A percentile compares a stretch with the other conserved stretches of the same genome.
phyloP scores from a whole-genome alignment of 2,329 filamentous ascomycete species.

The Hysterium pulicare region DNA sequence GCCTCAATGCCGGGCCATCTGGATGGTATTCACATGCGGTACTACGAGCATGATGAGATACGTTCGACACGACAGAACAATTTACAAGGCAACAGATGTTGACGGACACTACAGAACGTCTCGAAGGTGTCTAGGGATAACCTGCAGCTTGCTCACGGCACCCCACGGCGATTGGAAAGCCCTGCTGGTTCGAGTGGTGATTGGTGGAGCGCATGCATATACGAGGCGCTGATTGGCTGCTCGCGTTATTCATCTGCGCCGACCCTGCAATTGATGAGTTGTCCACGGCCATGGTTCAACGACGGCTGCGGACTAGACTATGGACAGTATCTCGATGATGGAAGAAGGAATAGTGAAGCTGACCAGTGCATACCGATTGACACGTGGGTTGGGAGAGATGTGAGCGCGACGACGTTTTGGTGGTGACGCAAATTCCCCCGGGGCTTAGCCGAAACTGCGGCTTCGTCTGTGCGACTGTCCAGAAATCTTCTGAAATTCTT shows the following conservation, averaged over 20 bases:
- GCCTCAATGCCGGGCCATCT: slow-evolving; percentile 9
- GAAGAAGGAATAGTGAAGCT: slow-evolving; percentile 20
- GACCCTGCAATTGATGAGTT: slow-evolving; percentile 31
- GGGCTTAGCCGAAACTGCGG: no score
- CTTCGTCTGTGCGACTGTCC: no score
- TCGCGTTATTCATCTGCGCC: slow-evolving; percentile 5
- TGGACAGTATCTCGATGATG: no score
- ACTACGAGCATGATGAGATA: not conserved
- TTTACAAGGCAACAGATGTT: no score
- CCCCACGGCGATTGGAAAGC: slow-evolving; percentile 13
- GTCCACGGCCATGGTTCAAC: slow-evolving; percentile 17
- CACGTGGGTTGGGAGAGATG: slow-evolving; percentile 10
- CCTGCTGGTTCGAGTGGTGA: slow-evolving; percentile 9
- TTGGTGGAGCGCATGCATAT: slow-evolving; percentile 7
- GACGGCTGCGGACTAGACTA: slow-evolving; percentile 18
- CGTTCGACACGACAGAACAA: slow-evolving; percentile 2
- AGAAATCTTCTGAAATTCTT: slow-evolving; percentile 20
- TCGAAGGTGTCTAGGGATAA: no score
- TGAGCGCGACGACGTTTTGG: no score
- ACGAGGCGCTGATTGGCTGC: slow-evolving; percentile 18
- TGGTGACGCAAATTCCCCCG: no score
- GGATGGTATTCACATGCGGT: slow-evolving; percentile 4
- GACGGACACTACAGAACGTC: no score
- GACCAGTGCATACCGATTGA: slow-evolving; percentile 5
- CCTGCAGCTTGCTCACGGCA: slow-evolving; percentile 1